Base-by-base conservation (phyloP, 345 rosid species). In the Pugionium dolabratum region DNA sequence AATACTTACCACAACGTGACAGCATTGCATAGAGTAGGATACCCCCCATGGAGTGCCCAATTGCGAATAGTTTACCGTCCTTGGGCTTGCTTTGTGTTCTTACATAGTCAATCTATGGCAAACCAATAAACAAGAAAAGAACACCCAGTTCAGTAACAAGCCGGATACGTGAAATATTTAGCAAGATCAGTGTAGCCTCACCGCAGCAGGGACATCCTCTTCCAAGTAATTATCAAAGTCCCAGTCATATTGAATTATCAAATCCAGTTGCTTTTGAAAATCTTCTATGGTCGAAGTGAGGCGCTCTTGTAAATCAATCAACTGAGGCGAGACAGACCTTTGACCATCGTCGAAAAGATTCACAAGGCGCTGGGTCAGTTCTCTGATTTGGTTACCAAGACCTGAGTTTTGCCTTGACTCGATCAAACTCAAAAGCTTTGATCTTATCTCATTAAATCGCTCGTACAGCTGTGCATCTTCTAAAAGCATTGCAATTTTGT, bases 201-300 rank as follows among this genome's bases (percentile, higher is more conserved):
- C 98, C 96, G 81, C 97, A 73, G 96, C 86, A 83, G 98, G 96
- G 67, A 93, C 89, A 84, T 93, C 98, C 76, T 93, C 98, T 76
- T 88, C 94, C 65, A 90, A 75, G 80, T 88, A 93, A 74, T 82
- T 78, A 80, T 93, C 96, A 66, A 93, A 93, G 79, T 93, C 99
- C 99, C 99, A 93, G 74, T 93, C 89, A 83, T 88, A 90, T 71
- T 83, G 79, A 67, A 85, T 77, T 7, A 93, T 86, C 82, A 93
- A 77, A 64, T 93, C 99, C 47, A 93, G 87, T 56, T 90, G 97
- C 75, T 90, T 93, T 85, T 86, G 96, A 72, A 90, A 86, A 79
- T 93, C 94, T 67, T 88, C 97, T 41, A 93, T 79, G 39, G 86
- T 86, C 8, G 97, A 72, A 64, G 82, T 77, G 75, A 93, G 86